A percentile compares a stretch with the other conserved stretches of the same genome.
Conservation (phyloP, 257 asterid species). For the Cordia subcordata region DNA sequence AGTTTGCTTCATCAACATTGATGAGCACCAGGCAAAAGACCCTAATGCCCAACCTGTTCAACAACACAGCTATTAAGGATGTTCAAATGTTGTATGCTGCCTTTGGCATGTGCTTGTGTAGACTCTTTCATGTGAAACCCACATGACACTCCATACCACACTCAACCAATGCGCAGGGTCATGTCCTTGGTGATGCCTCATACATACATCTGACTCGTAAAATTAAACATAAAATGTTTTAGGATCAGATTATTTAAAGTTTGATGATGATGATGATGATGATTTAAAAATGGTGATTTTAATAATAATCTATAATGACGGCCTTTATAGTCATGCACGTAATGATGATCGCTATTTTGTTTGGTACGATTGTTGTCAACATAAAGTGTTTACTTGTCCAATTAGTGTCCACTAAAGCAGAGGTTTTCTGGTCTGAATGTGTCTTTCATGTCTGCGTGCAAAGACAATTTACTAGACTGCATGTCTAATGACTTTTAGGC, state of each 20-base stretch:
- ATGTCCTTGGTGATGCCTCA: too few relatives aligned
- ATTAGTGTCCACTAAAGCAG: conserved; percentile 1
- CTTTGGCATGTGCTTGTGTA: conserved; percentile 25
- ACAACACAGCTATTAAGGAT: not conserved
- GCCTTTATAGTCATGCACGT: not conserved
- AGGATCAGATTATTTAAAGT: too few relatives aligned
- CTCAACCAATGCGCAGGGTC: too few relatives aligned
- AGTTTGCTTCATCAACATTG: conserved; percentile 12
- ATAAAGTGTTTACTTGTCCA: conserved; percentile 10
- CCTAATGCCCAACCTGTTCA: conserved; percentile 11
- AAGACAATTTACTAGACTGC: conserved; percentile 14
- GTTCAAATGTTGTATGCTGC: conserved; percentile 43
- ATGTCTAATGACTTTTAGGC: conserved; percentile 12
- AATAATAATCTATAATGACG: too few relatives aligned
- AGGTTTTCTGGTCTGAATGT: conserved; percentile 12
- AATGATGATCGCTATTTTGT: not conserved
- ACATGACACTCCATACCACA: conserved; percentile 39
- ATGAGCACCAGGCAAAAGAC: conserved; percentile 14
- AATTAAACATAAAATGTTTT: too few relatives aligned
- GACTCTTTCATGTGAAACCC: conserved; percentile 36
- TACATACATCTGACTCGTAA: too few relatives aligned
- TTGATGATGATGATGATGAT: too few relatives aligned
- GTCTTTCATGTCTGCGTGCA: conserved; percentile 18
- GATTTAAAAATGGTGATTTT: too few relatives aligned
- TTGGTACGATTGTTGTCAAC: not conserved